A percentile compares a stretch with the other conserved stretches of the same genome.
phyloP scores from a whole-genome alignment of 257 asterid species.

The Capsicum chinense region DNA sequence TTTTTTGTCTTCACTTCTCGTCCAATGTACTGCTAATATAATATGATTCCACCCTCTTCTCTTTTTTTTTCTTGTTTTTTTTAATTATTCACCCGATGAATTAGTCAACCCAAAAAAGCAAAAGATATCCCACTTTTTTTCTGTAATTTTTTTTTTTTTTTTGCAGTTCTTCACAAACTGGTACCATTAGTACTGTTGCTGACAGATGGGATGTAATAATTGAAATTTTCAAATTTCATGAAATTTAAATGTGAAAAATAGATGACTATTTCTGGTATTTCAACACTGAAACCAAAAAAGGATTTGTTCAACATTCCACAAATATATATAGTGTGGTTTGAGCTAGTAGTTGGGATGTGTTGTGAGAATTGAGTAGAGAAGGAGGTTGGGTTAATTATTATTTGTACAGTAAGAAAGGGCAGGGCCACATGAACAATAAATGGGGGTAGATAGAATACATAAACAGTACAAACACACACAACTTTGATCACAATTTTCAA shows the following conservation, averaged over 20 bases:
- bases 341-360: background rate
- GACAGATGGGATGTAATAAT: background rate
- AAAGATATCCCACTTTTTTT: background rate
- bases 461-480: slow-evolving; percentile 33
- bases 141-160: no score
- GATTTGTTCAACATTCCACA: slow-evolving; percentile 38
- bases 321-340: background rate
- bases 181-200: background rate
- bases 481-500: slow-evolving; percentile 55
- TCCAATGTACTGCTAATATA: slow-evolving; percentile 30
- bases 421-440: slow-evolving; percentile 61
- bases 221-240: background rate
- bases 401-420: slow-evolving; percentile 37
- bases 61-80: background rate
- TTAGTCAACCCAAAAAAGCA: slow-evolving; percentile 17
- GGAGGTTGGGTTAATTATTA: slow-evolving; percentile 42
- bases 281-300: slow-evolving; percentile 33
- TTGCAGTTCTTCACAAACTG: background rate
- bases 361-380: background rate
- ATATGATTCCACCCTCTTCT: background rate
- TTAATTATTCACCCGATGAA: background rate
- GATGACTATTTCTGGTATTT: background rate
- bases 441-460: slow-evolving; percentile 34
- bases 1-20: slow-evolving; percentile 49
- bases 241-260: background rate